Evolutionary conservation across 2,329 filamentous ascomycete genomes (phyloP), one percentile per base, ranked within the genome.

Genomic region (Nemania bipapillata): DNA sequence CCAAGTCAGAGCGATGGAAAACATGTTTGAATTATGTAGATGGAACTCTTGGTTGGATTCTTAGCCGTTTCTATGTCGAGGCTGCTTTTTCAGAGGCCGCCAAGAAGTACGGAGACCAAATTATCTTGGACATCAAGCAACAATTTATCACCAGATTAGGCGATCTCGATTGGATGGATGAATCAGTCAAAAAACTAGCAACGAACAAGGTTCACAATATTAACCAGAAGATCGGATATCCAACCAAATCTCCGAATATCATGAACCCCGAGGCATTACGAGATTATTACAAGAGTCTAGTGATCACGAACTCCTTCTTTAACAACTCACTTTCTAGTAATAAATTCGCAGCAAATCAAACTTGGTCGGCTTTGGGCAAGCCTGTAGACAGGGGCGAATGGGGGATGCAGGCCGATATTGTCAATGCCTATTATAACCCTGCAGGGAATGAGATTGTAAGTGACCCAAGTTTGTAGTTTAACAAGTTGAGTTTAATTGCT

Each of bases 21-120:
- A 89, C 83, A 6, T 92, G 90, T 72, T 84, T 92, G 30, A 77
- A 76, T 7, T 83, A 85, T 37, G 83, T 90, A 4, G 88, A 91
- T 70, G 77, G 79, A 24, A 85, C 86, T 4, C 77, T 92, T 24
- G 86, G 86, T 2, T 92, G 90, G 90, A 89, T 91, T 56, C 80
- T 92, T 17, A 90, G 89, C 75, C 87, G 89, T 24, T 92, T 92
- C 80, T 93, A 90, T 70, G 84, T 92, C 1, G 86, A 92, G 69
- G 87, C 87, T 56, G 85, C 89, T 0, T 93, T 92, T 74, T 88
- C 89, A 0, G 84, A 89, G 12, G 85, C 88, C 22, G 89, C 89
- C 0, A 91, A 91, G 76, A 80, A 86, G 3, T 86, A 91, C 53
- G 90, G 90, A 17, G 88, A 92, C 66, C 85, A 88, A 62, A 89